A percentile compares a stretch with the other conserved stretches of the same genome.
Evolutionary conservation across 306 rosid genomes (phyloP).

Genomic region (Styphnolobium japonicum): DNA sequence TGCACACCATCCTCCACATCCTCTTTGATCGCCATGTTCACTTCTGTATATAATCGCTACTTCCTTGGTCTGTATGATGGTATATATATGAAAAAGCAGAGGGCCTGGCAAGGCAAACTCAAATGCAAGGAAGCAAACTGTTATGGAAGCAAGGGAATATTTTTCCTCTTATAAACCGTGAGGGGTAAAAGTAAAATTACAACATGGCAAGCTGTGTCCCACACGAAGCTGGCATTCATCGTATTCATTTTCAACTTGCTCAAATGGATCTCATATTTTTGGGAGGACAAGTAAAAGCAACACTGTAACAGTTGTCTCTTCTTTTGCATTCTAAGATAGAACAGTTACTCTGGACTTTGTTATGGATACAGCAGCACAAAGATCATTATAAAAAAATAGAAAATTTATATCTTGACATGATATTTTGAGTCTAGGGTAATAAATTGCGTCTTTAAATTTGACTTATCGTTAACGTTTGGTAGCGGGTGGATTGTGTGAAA

Average conservation of each 20-base stretch:
- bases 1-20: constrained; percentile 44
- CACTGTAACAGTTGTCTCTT: neutral
- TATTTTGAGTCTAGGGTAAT: too few relatives aligned
- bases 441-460: too few relatives aligned
- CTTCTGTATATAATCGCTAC: neutral
- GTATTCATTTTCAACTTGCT: neutral
- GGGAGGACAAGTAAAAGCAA: neutral
- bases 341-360: too few relatives aligned
- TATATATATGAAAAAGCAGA: neutral
- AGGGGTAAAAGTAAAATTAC: neutral
- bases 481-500: too few relatives aligned
- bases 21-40: constrained; percentile 53
- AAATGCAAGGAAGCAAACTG: constrained; percentile 3
- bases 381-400: neutral
- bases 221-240: neutral
- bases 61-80: neutral
- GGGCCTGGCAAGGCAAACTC: neutral
- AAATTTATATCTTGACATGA: too few relatives aligned
- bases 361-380: neutral
- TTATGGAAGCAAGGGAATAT: neutral
- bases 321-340: too few relatives aligned
- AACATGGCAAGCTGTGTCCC: neutral
- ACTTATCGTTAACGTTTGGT: too few relatives aligned
- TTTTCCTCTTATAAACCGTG: neutral
- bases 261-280: neutral